Base-by-base conservation (phyloP, 2,329 filamentous ascomycete genomes). In the Beauveria scarabaeidicola region DNA sequence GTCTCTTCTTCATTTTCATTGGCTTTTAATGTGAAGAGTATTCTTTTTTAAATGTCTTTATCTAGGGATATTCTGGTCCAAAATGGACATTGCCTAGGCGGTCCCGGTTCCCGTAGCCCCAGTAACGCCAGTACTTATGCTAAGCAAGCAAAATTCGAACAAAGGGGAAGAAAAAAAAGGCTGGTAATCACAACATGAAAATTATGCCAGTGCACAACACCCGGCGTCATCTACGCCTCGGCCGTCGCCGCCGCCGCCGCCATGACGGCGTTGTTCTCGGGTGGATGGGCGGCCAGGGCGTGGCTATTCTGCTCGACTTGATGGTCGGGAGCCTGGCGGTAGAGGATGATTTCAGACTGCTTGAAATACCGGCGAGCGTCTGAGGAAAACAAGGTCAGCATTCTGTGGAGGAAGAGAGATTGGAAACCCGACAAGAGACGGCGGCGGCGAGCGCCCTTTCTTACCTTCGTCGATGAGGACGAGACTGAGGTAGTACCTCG, bases 321-420 rank as follows among this genome's bases (percentile, higher is more conserved):
- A 3, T 81, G 75, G 63, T 87, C 84, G 7, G 84, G 83, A 19
- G 84, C 80, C 72, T 97, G 94, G 65, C 94, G 87, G 78, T 89
- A 97, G 56, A 99, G 86, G 61, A 97, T 92, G 71, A 99, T 99
- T 77, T 99, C 94, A 56, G 91, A 97, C 75, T 99, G 94, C 75
- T 99, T 99, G 78, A 99, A 99, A 77, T 99, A 99, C 68, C 94
- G 86, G 68, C 94, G 86, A 53, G 94, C 94, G 74, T 99, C 94
- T 92, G n/a, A 70, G 1, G 21, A 48, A 60, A 32, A 10, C 5
- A 15, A 13, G 11, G 29, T 58, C 19, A 27, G 47, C 19, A 19
- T 58, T 1, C 23, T 32, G 17, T 21, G 3, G 17, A 13, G 9
- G 38, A 6, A 27, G 17, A 23, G 50, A 11, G 19, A 5, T 1